A percentile compares a stretch with the other conserved stretches of the same genome.
Evolutionary conservation across 164 flowering plant species (phyloP).

Genomic region (Nymphaea colorata): DNA sequence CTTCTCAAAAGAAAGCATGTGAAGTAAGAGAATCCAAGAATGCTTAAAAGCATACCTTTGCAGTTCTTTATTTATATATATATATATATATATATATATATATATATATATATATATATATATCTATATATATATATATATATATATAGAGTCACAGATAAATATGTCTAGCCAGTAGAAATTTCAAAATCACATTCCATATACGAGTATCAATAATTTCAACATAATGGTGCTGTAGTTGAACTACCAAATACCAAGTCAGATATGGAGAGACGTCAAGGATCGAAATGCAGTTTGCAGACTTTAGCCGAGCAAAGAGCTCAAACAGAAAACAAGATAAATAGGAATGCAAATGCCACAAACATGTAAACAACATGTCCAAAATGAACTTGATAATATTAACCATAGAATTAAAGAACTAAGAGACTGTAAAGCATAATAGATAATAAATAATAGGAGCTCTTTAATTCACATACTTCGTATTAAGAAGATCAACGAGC

Average conservation of each 20-base stretch:
- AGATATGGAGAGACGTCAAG: too few relatives aligned
- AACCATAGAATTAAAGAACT: not conserved
- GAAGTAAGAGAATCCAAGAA: not conserved
- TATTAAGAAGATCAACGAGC: slow-evolving; percentile 83
- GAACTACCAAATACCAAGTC: too few relatives aligned
- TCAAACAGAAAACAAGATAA: not conserved
- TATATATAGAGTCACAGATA: too few relatives aligned
- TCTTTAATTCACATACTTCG: slow-evolving; percentile 32
- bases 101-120: too few relatives aligned
- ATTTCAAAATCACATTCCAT: too few relatives aligned
- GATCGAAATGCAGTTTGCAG: too few relatives aligned
- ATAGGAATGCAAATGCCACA: not conserved
- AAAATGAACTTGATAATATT: not conserved
- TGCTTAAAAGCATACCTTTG: not conserved
- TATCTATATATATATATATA: too few relatives aligned
- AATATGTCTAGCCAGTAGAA: too few relatives aligned
- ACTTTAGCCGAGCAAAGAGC: not conserved
- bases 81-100: too few relatives aligned
- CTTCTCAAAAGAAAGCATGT: slow-evolving; percentile 23
- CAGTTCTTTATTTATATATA: too few relatives aligned
- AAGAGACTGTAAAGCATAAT: not conserved
- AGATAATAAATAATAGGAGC: not conserved
- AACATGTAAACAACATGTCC: not conserved
- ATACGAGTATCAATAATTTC: too few relatives aligned
- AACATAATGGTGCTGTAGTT: too few relatives aligned